phyloP scores from a whole-genome alignment of 2,329 filamentous ascomycete species.

The Sporothrix humicola region DNA sequence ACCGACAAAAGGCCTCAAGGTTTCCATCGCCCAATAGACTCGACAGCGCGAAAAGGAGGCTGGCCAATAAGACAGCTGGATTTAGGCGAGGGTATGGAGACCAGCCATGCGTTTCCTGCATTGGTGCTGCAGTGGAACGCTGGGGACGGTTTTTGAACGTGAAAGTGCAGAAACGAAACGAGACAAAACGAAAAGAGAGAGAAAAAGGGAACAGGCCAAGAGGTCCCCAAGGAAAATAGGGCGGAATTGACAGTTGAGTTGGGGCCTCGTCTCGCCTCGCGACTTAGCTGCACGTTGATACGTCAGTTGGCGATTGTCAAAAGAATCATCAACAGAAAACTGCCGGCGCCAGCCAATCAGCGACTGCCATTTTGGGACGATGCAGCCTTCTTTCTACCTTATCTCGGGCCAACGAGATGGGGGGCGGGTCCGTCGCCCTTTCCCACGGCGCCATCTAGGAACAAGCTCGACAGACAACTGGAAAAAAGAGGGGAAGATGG shows the following conservation, averaged over 20 bases:
- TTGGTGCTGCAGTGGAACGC: constrained; percentile 28
- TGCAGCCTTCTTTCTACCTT: constrained; percentile 45
- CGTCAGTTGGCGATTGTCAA: constrained; percentile 36
- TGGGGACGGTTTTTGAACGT: background rate
- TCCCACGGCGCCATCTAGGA: constrained; percentile 18
- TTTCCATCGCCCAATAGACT: constrained; percentile 24
- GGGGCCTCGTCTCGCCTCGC: constrained; percentile 25
- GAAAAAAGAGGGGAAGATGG: background rate
- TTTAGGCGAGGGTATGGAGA: background rate
- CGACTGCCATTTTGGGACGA: constrained; percentile 26
- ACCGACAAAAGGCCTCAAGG: background rate
- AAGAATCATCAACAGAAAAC: constrained; percentile 52
- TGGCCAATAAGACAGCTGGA: constrained; percentile 29
- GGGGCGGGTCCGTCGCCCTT: constrained; percentile 1
- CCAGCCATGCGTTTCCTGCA: constrained; percentile 33
- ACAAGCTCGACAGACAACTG: background rate
- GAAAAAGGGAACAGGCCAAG: no score
- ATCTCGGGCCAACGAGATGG: constrained; percentile 51
- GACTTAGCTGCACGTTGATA: constrained; percentile 30
- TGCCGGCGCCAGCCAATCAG: constrained; percentile 48
- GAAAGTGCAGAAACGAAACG: background rate
- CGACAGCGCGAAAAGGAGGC: constrained; percentile 17
- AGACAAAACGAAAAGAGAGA: background rate
- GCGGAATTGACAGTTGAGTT: constrained; percentile 34
- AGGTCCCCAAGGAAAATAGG: constrained; percentile 11